Evolutionary conservation across 2,329 filamentous ascomycete genomes (phyloP).

Genomic region (Moelleriella libera): DNA sequence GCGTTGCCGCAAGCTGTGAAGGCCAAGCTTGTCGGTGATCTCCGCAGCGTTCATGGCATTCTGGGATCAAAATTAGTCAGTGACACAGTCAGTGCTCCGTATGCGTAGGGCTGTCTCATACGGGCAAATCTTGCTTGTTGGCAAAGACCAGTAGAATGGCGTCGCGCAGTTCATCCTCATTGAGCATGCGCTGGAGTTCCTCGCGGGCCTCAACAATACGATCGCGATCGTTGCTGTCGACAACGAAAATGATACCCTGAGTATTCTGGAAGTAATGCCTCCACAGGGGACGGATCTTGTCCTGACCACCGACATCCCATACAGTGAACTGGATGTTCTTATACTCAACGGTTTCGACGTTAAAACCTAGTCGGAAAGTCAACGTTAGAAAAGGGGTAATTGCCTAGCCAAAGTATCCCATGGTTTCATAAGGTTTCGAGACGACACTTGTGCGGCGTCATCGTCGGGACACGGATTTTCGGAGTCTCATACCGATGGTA

Average conservation of each 20-base stretch:
- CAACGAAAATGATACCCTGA: slow-evolving; percentile 98
- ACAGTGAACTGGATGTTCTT: slow-evolving; percentile 99
- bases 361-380: slow-evolving; percentile 55
- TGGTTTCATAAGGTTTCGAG: too few relatives aligned
- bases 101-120: slow-evolving; percentile 35
- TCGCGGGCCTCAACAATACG: slow-evolving; percentile 94
- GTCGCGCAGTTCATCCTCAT: slow-evolving; percentile 97
- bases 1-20: slow-evolving; percentile 96
- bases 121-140: slow-evolving; percentile 99
- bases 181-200: slow-evolving; percentile 95
- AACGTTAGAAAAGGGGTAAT: neutral
- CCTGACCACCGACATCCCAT: slow-evolving; percentile 99
- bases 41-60: slow-evolving; percentile 99
- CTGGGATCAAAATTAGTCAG: slow-evolving; percentile 27
- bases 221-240: slow-evolving; percentile 97
- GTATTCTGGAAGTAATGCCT: slow-evolving; percentile 99
- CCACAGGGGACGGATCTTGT: slow-evolving; percentile 99
- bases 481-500: slow-evolving; percentile 63
- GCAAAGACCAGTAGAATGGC: slow-evolving; percentile 94
- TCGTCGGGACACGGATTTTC: neutral
- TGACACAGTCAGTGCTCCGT: slow-evolving; percentile 3
- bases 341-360: slow-evolving; percentile 99
- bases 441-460: neutral
- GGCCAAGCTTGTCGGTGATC: slow-evolving; percentile 99
- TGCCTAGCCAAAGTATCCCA: too few relatives aligned